These are phyloP conservation scores for Starmerella sp. DNA, from an alignment of 805 yeast genomes.

Conservation along the genomic window DNA sequence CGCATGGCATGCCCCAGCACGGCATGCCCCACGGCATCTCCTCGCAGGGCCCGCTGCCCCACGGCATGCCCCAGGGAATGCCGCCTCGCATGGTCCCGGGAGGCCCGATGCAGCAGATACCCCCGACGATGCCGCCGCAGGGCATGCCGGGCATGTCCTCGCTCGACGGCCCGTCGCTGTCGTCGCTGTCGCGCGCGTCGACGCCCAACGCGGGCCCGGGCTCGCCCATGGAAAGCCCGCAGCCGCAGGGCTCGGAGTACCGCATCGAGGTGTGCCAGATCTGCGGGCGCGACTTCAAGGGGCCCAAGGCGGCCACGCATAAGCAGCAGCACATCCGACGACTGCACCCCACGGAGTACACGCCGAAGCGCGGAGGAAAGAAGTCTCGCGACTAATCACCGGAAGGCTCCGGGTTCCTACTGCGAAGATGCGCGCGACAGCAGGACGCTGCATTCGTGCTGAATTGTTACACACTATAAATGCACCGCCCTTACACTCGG, in stretches of 20 bases:
- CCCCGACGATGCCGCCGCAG: neutral
- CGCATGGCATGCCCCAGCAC: neutral
- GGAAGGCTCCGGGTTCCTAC: too few species aligned
- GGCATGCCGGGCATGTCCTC: neutral
- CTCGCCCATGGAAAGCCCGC: conserved; percentile 12
- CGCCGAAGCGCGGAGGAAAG: conserved; percentile 39
- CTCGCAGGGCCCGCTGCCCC: neutral
- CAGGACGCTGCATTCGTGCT: too few species aligned
- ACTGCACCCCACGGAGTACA: conserved; percentile 37
- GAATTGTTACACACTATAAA: too few species aligned
- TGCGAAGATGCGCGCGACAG: too few species aligned
- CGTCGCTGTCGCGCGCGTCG: conserved; percentile 7
- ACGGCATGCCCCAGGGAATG: neutral
- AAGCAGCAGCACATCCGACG: conserved; percentile 40
- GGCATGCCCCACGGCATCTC: neutral
- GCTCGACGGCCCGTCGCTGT: neutral
- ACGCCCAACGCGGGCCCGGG: conserved; percentile 10
- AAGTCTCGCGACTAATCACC: conserved; percentile 20
- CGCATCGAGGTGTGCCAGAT: conserved; percentile 33
- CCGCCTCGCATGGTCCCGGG: neutral
- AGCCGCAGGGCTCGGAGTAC: conserved; percentile 10
- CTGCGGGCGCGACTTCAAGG: conserved; percentile 37
- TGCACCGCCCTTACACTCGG: too few species aligned
- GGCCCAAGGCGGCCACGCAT: conserved; percentile 39
- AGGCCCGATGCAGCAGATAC: neutral